These are phyloP conservation scores for Funneliformis mosseae DNA, from an alignment of 192 early-diverging fungal species.

Conservation along the genomic window DNA sequence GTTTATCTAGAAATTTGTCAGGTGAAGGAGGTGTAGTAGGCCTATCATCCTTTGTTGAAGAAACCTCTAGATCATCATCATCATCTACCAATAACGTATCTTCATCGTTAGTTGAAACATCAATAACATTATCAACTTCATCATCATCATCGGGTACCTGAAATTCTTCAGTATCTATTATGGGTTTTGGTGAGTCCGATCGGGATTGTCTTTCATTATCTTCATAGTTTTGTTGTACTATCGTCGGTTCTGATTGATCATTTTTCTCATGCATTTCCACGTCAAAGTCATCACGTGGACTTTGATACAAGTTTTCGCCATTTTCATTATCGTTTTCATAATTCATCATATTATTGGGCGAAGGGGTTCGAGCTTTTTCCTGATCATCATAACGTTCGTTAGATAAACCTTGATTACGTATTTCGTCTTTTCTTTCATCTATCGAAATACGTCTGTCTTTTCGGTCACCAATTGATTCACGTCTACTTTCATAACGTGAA, in stretches of 20 bases:
- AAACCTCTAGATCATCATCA: neutral
- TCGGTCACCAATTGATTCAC: neutral
- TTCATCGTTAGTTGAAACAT: conserved; percentile 26
- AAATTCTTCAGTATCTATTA: conserved; percentile 7
- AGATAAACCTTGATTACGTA: neutral
- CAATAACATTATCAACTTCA: conserved; percentile 13
- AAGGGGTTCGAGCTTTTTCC: neutral
- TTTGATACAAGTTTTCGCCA: neutral
- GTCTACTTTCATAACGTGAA: neutral
- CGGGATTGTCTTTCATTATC: neutral
- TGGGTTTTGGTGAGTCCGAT: neutral
- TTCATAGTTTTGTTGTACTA: neutral
- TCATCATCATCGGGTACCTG: neutral
- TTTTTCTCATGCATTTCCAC: neutral
- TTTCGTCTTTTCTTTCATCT: conserved; percentile 11
- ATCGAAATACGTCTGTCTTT: conserved; percentile 6
- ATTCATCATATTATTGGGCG: neutral
- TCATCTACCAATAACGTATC: neutral
- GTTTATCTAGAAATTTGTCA: conserved; percentile 11
- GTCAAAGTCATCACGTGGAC: neutral
- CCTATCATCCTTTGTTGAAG: neutral
- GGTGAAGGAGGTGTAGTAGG: conserved; percentile 13
- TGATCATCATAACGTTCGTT: neutral
- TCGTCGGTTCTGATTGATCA: neutral
- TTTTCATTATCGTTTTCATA: conserved; percentile 5